phyloP scores from a whole-genome alignment of 2,329 filamentous ascomycete genomes.

The Aspergillus neoniger region DNA sequence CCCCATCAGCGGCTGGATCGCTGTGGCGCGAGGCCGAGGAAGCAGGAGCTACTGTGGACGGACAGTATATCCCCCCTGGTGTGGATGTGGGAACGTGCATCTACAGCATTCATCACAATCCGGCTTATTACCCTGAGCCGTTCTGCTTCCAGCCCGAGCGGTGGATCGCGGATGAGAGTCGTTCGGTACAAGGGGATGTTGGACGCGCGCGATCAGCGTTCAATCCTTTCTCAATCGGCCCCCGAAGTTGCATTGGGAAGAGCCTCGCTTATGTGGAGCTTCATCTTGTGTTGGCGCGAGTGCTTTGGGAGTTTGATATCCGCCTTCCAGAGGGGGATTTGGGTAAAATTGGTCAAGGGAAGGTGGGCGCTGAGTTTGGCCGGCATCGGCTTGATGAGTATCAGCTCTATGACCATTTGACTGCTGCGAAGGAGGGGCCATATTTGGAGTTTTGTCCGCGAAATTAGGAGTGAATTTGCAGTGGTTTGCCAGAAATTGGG shows the following conservation, averaged over 20 bases:
- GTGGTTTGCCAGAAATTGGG: too few relatives aligned
- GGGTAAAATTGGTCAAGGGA: too few relatives aligned
- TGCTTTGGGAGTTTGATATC: neutral
- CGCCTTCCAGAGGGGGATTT: neutral
- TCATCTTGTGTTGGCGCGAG: neutral
- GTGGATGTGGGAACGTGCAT: slow-evolving; percentile 29
- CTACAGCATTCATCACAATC: slow-evolving; percentile 36
- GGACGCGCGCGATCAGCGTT: neutral
- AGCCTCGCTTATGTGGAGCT: neutral
- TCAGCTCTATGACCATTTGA: neutral
- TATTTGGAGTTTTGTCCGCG: neutral
- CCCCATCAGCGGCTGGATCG: slow-evolving; percentile 27
- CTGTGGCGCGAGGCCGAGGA: slow-evolving; percentile 31
- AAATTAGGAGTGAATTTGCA: too few relatives aligned
- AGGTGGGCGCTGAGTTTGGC: neutral
- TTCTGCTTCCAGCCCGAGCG: slow-evolving; percentile 34
- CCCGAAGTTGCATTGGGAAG: neutral
- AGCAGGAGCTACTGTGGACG: slow-evolving; percentile 32
- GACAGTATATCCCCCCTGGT: slow-evolving; percentile 30
- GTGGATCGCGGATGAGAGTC: slow-evolving; percentile 27
- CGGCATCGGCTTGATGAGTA: neutral
- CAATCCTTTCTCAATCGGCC: neutral
- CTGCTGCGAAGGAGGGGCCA: neutral
- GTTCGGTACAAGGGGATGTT: neutral
- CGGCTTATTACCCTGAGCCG: slow-evolving; percentile 32